Base-by-base conservation (phyloP, 1,284 basidiomycete genomes). In the Malassezia caprae region DNA sequence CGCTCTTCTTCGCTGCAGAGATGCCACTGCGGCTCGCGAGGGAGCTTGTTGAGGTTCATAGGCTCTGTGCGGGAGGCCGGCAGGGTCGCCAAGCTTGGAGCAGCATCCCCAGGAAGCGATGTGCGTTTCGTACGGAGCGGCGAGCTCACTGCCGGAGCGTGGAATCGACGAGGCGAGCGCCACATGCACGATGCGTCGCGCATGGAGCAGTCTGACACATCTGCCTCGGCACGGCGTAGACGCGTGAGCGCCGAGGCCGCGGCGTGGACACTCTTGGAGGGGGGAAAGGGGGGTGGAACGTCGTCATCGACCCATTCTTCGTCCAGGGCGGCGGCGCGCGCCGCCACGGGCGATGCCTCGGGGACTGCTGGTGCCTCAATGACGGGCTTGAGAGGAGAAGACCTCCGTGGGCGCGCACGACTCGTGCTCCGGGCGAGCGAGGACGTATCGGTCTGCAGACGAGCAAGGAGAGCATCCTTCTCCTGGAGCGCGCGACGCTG, bases 181-280 rank as follows among this genome's bases (percentile, higher is more conserved):
- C 46, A 50, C 28, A 53, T 54, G 28, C 39, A 50, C 47, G 51
- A 51, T 2, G 52, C 55, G 27, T 57, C 55, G n/a, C 47, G 46
- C 55, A 57, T 57, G 13, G 55, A 48, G 32, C 55, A 57, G 55
- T 57, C 55, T 2, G 55, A 52, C 8, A 57, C 5, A 10, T 52
- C 55, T 10, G 46, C 27, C 21, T 48, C 54, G 2, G 44, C 7
- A n/a, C 43, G 49, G 1, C 44, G 43, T 15, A 52, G 8, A 19
- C 46, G 55, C 8, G 39, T 50, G 3, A 52, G 23, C 3, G 31
- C 44, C 8, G 34, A 21, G 32, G 46, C n/a, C 8, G 32, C 13
- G 19, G 46, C n/a, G 19, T 19, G 37, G 19, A 39, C 37, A 8
- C 37, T 21, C 37, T 19, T 39, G n/a, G 19, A 39, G 10, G 32